A percentile compares a stretch with the other conserved stretches of the same genome.
Evolutionary conservation across 352 stramenopile species (phyloP).

Genomic region (Phytophthora capsici): DNA sequence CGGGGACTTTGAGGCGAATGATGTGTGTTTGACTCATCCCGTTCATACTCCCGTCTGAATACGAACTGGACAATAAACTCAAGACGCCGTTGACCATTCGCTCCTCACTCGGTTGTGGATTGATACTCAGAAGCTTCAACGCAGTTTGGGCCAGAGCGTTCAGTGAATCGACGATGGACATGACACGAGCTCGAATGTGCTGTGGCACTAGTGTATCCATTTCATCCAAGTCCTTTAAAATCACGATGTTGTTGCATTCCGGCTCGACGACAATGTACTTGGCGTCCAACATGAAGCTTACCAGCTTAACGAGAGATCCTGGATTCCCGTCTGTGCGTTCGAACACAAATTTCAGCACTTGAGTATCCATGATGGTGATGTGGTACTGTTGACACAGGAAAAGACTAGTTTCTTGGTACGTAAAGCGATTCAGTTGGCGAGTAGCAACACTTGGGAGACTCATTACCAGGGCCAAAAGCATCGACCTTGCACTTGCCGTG

Average conservation of each 20-base stretch:
- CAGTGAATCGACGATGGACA: conserved; percentile 68
- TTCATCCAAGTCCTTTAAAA: conserved; percentile 76
- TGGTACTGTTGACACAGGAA: conserved; percentile 82
- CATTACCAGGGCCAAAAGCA: conserved; percentile 34
- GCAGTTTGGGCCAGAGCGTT: conserved; percentile 63
- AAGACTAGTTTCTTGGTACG: conserved; percentile 69
- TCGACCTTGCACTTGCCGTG: conserved; percentile 45
- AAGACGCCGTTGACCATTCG: conserved; percentile 64
- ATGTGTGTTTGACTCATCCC: conserved; percentile 27
- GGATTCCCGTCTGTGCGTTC: conserved; percentile 72
- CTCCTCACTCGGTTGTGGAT: conserved; percentile 69
- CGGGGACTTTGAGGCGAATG: conserved; percentile 48
- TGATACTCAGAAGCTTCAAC: conserved; percentile 72
- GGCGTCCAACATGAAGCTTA: conserved; percentile 72
- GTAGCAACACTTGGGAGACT: conserved; percentile 34
- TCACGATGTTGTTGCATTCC: conserved; percentile 54
- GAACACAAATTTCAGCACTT: conserved; percentile 80
- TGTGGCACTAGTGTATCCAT: conserved; percentile 78
- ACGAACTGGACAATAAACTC: conserved; percentile 42
- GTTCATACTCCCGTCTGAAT: conserved; percentile 46
- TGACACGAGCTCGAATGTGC: conserved; percentile 73
- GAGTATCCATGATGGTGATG: conserved; percentile 84
- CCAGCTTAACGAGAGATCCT: conserved; percentile 66
- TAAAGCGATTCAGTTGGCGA: conserved; percentile 59
- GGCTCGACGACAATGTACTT: conserved; percentile 70